Percentiles rank a stretch among this genome's conserved stretches.
Evolutionary conservation across 495 filamentous ascomycete species (phyloP).

Genomic region (Aspergillus olivimuriae): DNA sequence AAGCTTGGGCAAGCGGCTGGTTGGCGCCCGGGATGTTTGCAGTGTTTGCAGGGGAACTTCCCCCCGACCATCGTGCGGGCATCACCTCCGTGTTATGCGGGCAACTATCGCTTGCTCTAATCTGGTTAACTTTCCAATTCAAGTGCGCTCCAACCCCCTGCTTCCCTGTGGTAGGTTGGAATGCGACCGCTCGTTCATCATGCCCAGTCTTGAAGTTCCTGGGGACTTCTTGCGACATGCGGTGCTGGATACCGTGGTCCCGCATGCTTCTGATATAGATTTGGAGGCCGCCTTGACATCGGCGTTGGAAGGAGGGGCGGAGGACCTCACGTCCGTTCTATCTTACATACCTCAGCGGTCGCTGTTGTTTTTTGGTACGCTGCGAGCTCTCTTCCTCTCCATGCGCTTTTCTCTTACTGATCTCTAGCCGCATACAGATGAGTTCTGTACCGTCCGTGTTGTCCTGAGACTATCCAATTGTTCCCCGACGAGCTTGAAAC

Average conservation of each 20-base stretch:
- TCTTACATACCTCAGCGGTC: slow-evolving; percentile 44
- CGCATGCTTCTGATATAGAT: slow-evolving; percentile 58
- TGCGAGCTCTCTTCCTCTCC: slow-evolving; percentile 15
- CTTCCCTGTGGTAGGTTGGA: too few relatives aligned
- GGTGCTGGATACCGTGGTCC: slow-evolving; percentile 71
- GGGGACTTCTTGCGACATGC: slow-evolving; percentile 65
- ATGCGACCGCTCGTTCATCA: too few relatives aligned
- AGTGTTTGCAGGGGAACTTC: slow-evolving; percentile 25
- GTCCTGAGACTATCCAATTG: slow-evolving; percentile 62
- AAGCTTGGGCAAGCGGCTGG: too few relatives aligned
- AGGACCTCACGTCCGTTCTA: slow-evolving; percentile 39
- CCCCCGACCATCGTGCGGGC: slow-evolving; percentile 8
- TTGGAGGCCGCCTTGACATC: slow-evolving; percentile 53
- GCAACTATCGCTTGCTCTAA: too few relatives aligned
- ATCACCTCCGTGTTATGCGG: too few relatives aligned
- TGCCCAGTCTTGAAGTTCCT: slow-evolving; percentile 36
- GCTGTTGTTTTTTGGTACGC: slow-evolving; percentile 67
- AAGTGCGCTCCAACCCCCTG: too few relatives aligned
- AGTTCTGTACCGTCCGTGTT: slow-evolving; percentile 65
- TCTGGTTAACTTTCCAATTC: too few relatives aligned
- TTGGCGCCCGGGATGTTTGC: slow-evolving; percentile 29
- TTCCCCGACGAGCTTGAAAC: slow-evolving; percentile 51
- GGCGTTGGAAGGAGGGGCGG: slow-evolving; percentile 41
- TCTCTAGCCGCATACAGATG: slow-evolving; percentile 60
- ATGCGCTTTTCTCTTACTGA: slow-evolving; percentile 52